phyloP scores from a whole-genome alignment of 495 filamentous ascomycete genomes.

The Trichoderma orchidacearum region DNA sequence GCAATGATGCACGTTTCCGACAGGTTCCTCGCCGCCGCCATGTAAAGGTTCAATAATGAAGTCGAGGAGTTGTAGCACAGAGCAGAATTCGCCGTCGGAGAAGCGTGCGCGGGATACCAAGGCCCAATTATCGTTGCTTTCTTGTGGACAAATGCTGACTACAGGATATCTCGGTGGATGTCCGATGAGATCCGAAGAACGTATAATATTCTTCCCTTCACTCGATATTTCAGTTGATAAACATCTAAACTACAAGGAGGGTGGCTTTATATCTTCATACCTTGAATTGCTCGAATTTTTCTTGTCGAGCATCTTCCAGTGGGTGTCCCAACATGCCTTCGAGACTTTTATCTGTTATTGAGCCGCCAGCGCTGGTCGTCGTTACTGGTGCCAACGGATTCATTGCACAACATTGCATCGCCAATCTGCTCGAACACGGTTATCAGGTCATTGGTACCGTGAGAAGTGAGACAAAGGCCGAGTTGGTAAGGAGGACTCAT shows the following conservation, averaged over 20 bases:
- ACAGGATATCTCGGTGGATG: background rate
- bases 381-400: constrained; percentile 19
- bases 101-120: background rate
- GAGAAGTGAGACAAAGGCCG: constrained; percentile 7
- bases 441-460: constrained; percentile 14
- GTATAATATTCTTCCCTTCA: background rate
- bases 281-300: too few species aligned
- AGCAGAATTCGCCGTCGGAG: background rate
- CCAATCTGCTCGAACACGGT: constrained; percentile 8
- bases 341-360: background rate
- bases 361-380: constrained; percentile 4
- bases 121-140: background rate
- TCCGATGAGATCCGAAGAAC: background rate
- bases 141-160: background rate
- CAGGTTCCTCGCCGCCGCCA: background rate
- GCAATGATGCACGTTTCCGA: background rate
- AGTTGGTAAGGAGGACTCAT: constrained; percentile 13
- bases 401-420: constrained; percentile 12
- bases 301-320: too few species aligned
- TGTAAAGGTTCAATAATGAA: background rate
- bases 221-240: background rate
- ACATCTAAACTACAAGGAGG: too few species aligned
- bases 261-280: too few species aligned
- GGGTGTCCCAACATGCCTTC: background rate
- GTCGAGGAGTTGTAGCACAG: background rate